These are phyloP conservation scores for Sarocladium oryzae DNA, from an alignment of 2,329 filamentous ascomycete species.

Conservation along the genomic window DNA sequence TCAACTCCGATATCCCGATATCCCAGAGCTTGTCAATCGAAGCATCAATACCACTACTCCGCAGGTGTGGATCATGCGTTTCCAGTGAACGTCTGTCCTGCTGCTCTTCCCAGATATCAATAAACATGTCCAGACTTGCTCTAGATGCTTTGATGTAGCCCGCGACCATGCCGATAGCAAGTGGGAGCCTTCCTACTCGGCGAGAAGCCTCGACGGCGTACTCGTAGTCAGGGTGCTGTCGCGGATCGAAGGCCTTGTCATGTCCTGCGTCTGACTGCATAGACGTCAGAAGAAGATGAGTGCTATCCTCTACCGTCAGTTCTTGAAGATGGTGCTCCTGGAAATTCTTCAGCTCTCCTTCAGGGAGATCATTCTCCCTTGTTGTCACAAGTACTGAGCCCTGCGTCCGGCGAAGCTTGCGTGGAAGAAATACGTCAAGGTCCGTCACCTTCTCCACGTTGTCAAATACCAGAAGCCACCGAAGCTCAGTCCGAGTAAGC, in stretches of 20 bases:
- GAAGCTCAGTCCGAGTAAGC: background rate
- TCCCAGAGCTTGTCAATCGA: slow-evolving; percentile 3
- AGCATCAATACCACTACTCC: background rate
- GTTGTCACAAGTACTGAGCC: slow-evolving; percentile 2
- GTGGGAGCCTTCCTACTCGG: background rate
- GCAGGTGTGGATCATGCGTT: background rate
- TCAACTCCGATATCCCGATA: slow-evolving; percentile 5
- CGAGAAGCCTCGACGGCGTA: background rate
- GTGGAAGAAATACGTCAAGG: background rate
- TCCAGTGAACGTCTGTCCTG: background rate
- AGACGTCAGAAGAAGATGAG: background rate
- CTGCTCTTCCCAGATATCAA: slow-evolving; percentile 1
- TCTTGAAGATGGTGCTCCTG: background rate
- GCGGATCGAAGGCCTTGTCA: background rate
- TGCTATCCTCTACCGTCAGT: background rate
- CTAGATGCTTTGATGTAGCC: background rate
- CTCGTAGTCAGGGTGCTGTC: background rate
- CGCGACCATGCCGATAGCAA: background rate
- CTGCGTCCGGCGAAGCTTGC: background rate
- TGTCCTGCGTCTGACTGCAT: background rate
- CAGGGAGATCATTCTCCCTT: background rate
- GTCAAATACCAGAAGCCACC: slow-evolving; percentile 3
- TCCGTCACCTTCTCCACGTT: background rate
- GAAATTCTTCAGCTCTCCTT: background rate
- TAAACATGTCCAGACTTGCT: background rate